Base-by-base conservation (phyloP, 1,139 yeast genomes). In the Taiozyma sp. region DNA sequence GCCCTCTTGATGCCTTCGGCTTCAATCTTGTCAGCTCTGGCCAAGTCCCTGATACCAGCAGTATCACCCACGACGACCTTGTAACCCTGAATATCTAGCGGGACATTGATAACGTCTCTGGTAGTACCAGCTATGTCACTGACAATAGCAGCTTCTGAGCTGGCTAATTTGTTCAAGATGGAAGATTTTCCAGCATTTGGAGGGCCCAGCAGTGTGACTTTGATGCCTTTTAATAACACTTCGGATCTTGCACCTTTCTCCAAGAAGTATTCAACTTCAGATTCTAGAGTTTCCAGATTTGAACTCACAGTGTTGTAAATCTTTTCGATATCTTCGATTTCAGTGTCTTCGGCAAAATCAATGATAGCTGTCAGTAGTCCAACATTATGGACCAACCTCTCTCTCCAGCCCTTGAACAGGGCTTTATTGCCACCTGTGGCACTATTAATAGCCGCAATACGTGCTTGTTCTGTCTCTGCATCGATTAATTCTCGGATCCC, bases 161-260 rank as follows among this genome's bases (percentile, higher is more conserved):
- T 79, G 0, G 93, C 90, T 14, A 93, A 69, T 13, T 70, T 64
- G 62, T 95, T 93, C 47, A 93, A 69, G 14, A 93, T 70, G 0
- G 96, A 88, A 2, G 97, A 91, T 65, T 93, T 93, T 0, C 99
- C 99, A 1, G 97, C 97, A 67, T 93, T 93, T 1, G 99, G 97
- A 5, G 96, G 96, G 0, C 99, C 99, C 23, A 92, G 60, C 23
- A 93, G 70, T 0, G 86, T 83, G 43, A 92, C 64, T 54, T 80
- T 81, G 43, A 93, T 81, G 1, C 99, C 99, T 28, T 78, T 75
- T 46, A 85, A 67, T 22, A 93, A 69, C 1, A 92, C 71, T 57
- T 84, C 87, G 0, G 95, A 81, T 48, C 83, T 70, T 44, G 75
- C 71, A 5, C 84, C 80, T 54, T 74, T 80, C 2, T 66, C 57